These are phyloP conservation scores for Erysimum cheiri DNA, from an alignment of 441 rosid species.

Conservation along the genomic window DNA sequence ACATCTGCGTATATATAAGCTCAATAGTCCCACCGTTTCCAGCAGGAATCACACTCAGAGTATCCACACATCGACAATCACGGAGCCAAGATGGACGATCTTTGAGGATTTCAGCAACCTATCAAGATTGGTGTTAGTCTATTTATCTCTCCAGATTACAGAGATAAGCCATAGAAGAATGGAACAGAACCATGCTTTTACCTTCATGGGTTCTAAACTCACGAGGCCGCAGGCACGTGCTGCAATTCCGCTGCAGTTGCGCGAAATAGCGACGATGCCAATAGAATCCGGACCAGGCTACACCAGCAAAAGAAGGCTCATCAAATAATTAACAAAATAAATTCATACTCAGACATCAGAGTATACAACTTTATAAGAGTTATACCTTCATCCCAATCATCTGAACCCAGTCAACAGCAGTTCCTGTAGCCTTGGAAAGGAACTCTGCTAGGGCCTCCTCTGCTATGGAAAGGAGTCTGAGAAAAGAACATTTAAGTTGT, in stretches of 20 bases:
- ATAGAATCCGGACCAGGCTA: conserved; percentile 99
- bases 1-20: conserved; percentile 89
- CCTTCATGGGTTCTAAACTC: conserved; percentile 97
- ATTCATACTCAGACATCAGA: neutral
- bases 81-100: conserved; percentile 97
- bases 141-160: neutral
- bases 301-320: conserved; percentile 6
- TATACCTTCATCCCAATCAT: conserved; percentile 99
- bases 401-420: conserved; percentile 99
- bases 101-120: conserved; percentile 88
- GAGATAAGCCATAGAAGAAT: conserved; percentile 3
- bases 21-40: conserved; percentile 92
- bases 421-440: conserved; percentile 99
- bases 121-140: conserved; percentile 9
- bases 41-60: conserved; percentile 73
- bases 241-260: conserved; percentile 94
- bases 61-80: conserved; percentile 78
- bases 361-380: neutral
- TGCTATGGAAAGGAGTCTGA: conserved; percentile 87
- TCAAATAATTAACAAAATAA: neutral
- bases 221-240: conserved; percentile 99
- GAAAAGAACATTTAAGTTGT: conserved; percentile 4
- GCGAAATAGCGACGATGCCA: conserved; percentile 97
- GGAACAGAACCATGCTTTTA: conserved; percentile 26
- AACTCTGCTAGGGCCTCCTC: conserved; percentile 99